Evolutionary conservation across 768 basidiomycete genomes (phyloP).

Genomic region (Phanerochaete carnosa): DNA sequence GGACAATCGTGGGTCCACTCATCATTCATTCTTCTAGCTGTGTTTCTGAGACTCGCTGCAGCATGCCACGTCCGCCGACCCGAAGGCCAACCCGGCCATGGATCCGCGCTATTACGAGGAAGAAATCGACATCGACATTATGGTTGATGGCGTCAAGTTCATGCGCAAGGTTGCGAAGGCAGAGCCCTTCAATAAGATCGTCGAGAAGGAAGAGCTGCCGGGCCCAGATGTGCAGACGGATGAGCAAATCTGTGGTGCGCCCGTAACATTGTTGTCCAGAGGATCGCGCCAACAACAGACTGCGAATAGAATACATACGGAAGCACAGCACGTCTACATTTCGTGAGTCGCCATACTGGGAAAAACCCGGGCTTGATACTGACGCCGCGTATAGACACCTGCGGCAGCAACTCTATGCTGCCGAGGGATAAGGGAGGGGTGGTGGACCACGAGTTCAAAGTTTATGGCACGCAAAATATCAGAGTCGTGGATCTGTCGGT

Average conservation of each 20-base stretch:
- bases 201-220: constrained; percentile 23
- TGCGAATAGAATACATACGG: neutral
- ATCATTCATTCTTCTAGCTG: neutral
- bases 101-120: constrained; percentile 28
- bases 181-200: constrained; percentile 12
- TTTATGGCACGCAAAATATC: constrained; percentile 40
- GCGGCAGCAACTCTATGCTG: constrained; percentile 26
- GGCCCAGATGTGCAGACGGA: constrained; percentile 25
- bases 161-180: constrained; percentile 15
- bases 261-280: no score
- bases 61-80: constrained; percentile 22
- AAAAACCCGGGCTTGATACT: no score
- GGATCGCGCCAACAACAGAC: no score
- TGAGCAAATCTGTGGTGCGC: constrained; percentile 4
- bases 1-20: constrained; percentile 43
- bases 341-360: neutral
- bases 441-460: constrained; percentile 22
- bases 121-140: constrained; percentile 20
- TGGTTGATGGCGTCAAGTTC: constrained; percentile 23
- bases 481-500: constrained; percentile 45
- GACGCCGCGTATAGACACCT: neutral
- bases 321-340: neutral
- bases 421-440: constrained; percentile 37
- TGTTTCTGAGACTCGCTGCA: neutral
- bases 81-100: constrained; percentile 18